These are phyloP conservation scores for Polychaeton citri DNA, from an alignment of 2,329 filamentous ascomycete species.

Conservation along the genomic window DNA sequence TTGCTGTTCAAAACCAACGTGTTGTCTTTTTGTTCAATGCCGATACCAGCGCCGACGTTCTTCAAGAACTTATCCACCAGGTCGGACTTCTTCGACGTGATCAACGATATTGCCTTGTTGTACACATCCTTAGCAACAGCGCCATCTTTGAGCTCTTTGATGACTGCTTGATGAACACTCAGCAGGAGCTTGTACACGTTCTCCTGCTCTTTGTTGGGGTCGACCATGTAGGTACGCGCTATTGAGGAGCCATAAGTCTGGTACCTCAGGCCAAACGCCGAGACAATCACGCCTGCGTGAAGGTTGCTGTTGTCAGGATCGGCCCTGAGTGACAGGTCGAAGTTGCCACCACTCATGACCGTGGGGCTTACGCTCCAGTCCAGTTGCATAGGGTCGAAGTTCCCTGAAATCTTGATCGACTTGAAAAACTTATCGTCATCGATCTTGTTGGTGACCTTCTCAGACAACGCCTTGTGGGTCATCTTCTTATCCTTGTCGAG, in stretches of 20 bases:
- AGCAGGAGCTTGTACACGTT: conserved; percentile 83
- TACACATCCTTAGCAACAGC: conserved; percentile 82
- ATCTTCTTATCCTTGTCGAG: conserved; percentile 96
- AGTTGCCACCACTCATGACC: conserved; percentile 90
- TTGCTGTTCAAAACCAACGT: conserved; percentile 79
- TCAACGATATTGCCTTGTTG: conserved; percentile 63
- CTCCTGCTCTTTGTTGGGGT: conserved; percentile 93
- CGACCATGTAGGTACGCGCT: conserved; percentile 86
- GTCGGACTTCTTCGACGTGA: conserved; percentile 86
- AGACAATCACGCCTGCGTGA: conserved; percentile 86
- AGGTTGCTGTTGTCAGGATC: conserved; percentile 69
- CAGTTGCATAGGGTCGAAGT: conserved; percentile 77
- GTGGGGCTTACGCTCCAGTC: conserved; percentile 89
- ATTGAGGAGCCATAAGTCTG: conserved; percentile 91
- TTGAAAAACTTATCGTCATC: conserved; percentile 93
- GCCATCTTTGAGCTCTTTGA: conserved; percentile 84
- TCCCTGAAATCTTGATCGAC: conserved; percentile 65
- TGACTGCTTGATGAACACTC: conserved; percentile 71
- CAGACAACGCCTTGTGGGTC: conserved; percentile 72
- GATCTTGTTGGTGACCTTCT: conserved; percentile 80
- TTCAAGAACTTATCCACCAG: conserved; percentile 91
- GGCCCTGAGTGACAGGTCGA: conserved; percentile 70
- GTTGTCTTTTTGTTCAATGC: conserved; percentile 76
- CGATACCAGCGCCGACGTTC: conserved; percentile 82
- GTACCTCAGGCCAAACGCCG: conserved; percentile 83